Base-by-base conservation (phyloP, 805 yeast species). In the Ogataea naganishii region DNA sequence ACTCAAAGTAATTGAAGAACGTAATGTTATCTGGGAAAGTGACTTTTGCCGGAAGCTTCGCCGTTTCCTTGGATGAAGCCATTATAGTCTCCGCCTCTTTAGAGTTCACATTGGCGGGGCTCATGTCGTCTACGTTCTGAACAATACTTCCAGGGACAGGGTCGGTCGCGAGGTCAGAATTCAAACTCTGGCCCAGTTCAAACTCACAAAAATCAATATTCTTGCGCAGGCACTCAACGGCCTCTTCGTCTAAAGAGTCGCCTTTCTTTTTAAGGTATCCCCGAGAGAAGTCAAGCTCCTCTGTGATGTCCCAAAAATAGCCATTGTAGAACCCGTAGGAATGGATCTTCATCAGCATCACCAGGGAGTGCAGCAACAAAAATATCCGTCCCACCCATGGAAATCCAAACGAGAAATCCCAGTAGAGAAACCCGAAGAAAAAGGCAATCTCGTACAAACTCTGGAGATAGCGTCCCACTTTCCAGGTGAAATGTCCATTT, bases 331-430 rank as follows among this genome's bases (percentile, higher is more conserved):
- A 86, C 2, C 84, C 84, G 51, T 78, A 92, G 2, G 97, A 86
- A 53, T 92, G 97, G 75, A 80, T 80, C 51, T 92, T 92, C 99
- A 92, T 92, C 43, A 94, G 51, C 40, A 86, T 62, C 2, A 92
- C 97, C 28, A 85, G 62, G 8, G 86, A 73, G 50, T 92, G 98
- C 30, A 92, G 60, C 36, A 84, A 70, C 38, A 92, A 57, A 46
- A 84, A 92, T 24, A 88, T 88, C 47, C 77, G 76, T 2, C 85
- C 95, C 29, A 88, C 81, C 98, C 98, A 92, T 9, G 94, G 85
- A 44, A 69, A 81, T 23, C 66, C 59, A 49, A 60, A 53, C 27
- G 49, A 49, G 25, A 77, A 72, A 4, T 92, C 73, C 45, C 73
- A 62, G 39, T 61, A 54, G 24, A 77, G 47, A 60, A 73, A 81